Evolutionary conservation across 2,329 filamentous ascomycete genomes (phyloP).

Genomic region (Paraconiothyrium sp.): DNA sequence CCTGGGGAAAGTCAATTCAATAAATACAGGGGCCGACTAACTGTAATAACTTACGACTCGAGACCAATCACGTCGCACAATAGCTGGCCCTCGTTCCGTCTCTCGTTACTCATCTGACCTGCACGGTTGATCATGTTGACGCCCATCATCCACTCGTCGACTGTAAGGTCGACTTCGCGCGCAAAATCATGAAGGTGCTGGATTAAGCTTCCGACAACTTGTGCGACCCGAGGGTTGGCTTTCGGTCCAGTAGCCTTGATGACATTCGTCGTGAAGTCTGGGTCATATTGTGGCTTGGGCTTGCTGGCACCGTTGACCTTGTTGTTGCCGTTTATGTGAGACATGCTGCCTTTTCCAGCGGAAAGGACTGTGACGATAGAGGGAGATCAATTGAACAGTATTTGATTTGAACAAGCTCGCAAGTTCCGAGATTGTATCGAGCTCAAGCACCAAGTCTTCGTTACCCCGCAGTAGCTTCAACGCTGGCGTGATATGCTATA

Average conservation of each 20-base stretch:
- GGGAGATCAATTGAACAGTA: not conserved
- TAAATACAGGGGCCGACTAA: slow-evolving; percentile 61
- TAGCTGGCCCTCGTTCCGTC: slow-evolving; percentile 70
- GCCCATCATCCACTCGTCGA: slow-evolving; percentile 80
- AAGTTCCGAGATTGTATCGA: not conserved
- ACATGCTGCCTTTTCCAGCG: not conserved
- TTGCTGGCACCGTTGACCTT: slow-evolving; percentile 38
- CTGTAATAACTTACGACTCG: slow-evolving; percentile 69
- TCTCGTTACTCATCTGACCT: slow-evolving; percentile 69
- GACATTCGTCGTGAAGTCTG: slow-evolving; percentile 74
- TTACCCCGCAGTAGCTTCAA: not conserved
- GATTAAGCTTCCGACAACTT: slow-evolving; percentile 71
- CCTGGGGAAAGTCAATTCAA: not conserved
- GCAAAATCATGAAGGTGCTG: slow-evolving; percentile 80
- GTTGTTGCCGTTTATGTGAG: not conserved
- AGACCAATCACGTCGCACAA: slow-evolving; percentile 68
- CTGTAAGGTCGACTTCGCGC: slow-evolving; percentile 77
- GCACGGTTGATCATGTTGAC: slow-evolving; percentile 75
- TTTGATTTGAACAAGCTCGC: not conserved
- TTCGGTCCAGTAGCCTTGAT: slow-evolving; percentile 77
- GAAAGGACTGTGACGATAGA: not conserved
- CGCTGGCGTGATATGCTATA: slow-evolving; percentile 2
- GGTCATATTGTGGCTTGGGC: slow-evolving; percentile 69
- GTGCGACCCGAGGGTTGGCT: slow-evolving; percentile 69
- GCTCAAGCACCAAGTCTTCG: not conserved